Evolutionary conservation across 495 filamentous ascomycete genomes (phyloP), one percentile per base, ranked within the genome.

Genomic region (Cladorrhinum samala): DNA sequence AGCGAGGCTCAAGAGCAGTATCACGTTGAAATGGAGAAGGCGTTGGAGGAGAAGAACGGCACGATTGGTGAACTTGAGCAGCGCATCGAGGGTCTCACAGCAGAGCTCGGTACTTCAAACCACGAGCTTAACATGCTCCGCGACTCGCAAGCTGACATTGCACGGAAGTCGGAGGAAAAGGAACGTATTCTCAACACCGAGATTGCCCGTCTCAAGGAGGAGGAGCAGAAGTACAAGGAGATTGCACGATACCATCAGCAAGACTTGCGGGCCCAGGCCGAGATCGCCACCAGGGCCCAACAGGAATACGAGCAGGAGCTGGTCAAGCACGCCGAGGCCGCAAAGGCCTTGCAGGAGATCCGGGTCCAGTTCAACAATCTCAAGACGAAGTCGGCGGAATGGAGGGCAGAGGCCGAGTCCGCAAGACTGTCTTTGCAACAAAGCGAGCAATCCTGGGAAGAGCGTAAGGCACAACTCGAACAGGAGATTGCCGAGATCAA

Each of bases 261-360:
- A 50, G 91, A 97, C 60, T 74, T 97, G 17, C 89, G 92, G 48
- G 86, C 87, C 1, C 94, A 99, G 69, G 91, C 91, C 19, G 84
- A 90, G 20, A 99, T 99, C 64, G 87, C 94, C 2, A 81, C 88
- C 49, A 87, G 88, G 63, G 91, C 93, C 6, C 94, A 97, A 65
- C 85, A 94, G 57, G 90, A 92, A 55, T 99, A 99, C 60, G 94
- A 99, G 65, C 82, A 79, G 47, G 94, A 97, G 60, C 77, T 97
- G 1, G 81, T 95, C 60, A 95, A 91, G 67, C 94, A 99, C 64
- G 91, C 90, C 2, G 89, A 95, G 54, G 92, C 94, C 14, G 88
- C 91, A 1, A 89, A 89, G 69, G 76, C 81, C 17, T 69, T 97
- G 20, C 89, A 94, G 53, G 77, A 75, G 38, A 72, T 94, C 45